phyloP scores from a whole-genome alignment of 768 basidiomycete species.

The Phanerochaete sordida region DNA sequence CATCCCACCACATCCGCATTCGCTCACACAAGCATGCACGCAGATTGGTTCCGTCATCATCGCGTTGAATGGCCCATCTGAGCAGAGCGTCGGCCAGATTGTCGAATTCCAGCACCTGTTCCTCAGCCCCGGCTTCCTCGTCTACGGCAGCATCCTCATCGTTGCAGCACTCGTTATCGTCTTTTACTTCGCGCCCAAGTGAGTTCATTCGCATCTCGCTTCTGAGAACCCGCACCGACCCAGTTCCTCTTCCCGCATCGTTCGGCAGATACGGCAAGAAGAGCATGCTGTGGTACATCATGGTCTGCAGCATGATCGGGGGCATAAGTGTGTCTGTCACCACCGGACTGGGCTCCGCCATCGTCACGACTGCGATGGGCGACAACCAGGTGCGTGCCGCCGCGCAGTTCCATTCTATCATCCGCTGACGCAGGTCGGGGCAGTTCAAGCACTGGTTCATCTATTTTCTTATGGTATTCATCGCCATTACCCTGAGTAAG shows the following conservation, averaged over 20 bases:
- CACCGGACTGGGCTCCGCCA: slow-evolving; percentile 88
- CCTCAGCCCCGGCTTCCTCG: slow-evolving; percentile 79
- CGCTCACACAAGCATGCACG: not conserved
- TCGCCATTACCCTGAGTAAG: slow-evolving; percentile 71
- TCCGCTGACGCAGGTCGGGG: slow-evolving; percentile 3
- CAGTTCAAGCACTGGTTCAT: slow-evolving; percentile 93
- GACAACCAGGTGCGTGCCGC: slow-evolving; percentile 63
- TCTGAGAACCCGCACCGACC: not conserved
- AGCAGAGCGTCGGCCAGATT: slow-evolving; percentile 68
- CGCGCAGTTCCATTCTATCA: not conserved
- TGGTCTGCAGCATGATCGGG: slow-evolving; percentile 94
- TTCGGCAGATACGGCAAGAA: slow-evolving; percentile 71
- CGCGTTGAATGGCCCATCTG: slow-evolving; percentile 83
- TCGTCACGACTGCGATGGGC: slow-evolving; percentile 74
- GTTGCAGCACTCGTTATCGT: slow-evolving; percentile 63
- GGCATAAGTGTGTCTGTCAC: slow-evolving; percentile 94
- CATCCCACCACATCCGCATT: slow-evolving; percentile 1
- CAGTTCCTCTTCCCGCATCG: slow-evolving; percentile 2
- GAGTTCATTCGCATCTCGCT: slow-evolving; percentile 18
- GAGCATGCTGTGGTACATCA: slow-evolving; percentile 94
- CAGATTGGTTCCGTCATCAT: slow-evolving; percentile 87
- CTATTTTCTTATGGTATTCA: slow-evolving; percentile 83
- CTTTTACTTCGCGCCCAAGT: slow-evolving; percentile 81
- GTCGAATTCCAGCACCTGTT: slow-evolving; percentile 74
- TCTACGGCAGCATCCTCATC: slow-evolving; percentile 63